These are phyloP conservation scores for Talaromyces sp. DNA, from an alignment of 2,329 filamentous ascomycete genomes.

Conservation along the genomic window DNA sequence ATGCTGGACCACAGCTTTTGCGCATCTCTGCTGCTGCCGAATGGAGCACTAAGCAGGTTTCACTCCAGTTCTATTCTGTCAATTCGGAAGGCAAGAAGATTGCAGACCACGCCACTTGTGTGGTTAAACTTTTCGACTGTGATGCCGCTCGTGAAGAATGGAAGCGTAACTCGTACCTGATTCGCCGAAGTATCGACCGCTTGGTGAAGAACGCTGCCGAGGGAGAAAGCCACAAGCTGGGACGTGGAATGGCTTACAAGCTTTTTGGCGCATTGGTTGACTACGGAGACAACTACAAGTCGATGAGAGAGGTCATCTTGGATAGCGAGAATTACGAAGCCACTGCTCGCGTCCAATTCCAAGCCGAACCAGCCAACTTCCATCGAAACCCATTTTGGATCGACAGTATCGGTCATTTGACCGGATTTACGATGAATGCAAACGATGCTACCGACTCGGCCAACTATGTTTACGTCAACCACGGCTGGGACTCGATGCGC, in stretches of 20 bases:
- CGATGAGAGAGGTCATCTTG: slow-evolving; percentile 23
- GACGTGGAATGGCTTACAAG: slow-evolving; percentile 20
- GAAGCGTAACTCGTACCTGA: slow-evolving; percentile 17
- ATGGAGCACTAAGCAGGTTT: slow-evolving; percentile 27
- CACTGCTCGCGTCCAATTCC: slow-evolving; percentile 23
- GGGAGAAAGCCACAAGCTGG: slow-evolving; percentile 13
- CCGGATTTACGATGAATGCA: slow-evolving; percentile 36
- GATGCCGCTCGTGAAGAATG: slow-evolving; percentile 42
- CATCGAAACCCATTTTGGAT: slow-evolving; percentile 45
- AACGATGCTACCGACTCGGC: slow-evolving; percentile 26
- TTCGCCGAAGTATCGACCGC: slow-evolving; percentile 15
- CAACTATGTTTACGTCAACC: slow-evolving; percentile 30
- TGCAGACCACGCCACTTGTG: slow-evolving; percentile 8
- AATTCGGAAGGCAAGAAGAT: slow-evolving; percentile 30
- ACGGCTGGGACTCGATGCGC: slow-evolving; percentile 31
- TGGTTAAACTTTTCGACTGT: slow-evolving; percentile 17
- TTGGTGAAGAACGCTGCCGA: slow-evolving; percentile 15
- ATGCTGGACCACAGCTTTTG: slow-evolving; percentile 31
- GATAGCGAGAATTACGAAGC: slow-evolving; percentile 19
- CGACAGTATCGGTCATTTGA: slow-evolving; percentile 31
- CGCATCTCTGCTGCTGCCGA: slow-evolving; percentile 31
- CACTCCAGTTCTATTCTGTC: slow-evolving; percentile 32
- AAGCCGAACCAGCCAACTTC: slow-evolving; percentile 52
- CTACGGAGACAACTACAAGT: slow-evolving; percentile 21
- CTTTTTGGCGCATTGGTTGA: slow-evolving; percentile 23